Conservation (phyloP, 805 yeast species). For the Metschnikowia proteae region DNA sequence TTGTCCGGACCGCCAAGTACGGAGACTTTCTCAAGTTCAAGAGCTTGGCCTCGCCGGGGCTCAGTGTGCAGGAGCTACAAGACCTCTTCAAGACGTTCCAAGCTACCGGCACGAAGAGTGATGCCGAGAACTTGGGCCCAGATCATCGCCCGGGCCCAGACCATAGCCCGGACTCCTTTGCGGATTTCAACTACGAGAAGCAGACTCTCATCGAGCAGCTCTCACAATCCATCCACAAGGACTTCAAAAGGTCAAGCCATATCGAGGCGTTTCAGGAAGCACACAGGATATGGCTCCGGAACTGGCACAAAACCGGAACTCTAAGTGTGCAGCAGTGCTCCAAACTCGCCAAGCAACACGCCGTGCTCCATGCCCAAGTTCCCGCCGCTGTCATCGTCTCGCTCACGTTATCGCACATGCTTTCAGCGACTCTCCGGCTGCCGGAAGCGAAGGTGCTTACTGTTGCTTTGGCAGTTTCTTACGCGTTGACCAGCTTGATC, state of each 20-base stretch:
- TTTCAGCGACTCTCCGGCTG: conserved; percentile 20
- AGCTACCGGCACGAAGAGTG: no score
- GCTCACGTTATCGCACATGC: conserved; percentile 18
- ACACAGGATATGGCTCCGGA: conserved; percentile 1
- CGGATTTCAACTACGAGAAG: conserved; percentile 20
- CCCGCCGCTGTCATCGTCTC: conserved; percentile 17
- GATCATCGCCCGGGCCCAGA: not conserved
- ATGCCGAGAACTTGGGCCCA: no score
- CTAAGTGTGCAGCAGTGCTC: not conserved
- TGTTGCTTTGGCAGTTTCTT: conserved; percentile 11
- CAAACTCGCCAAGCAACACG: not conserved
- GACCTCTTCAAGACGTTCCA: not conserved
- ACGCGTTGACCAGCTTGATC: conserved; percentile 2
- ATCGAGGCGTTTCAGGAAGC: not conserved
- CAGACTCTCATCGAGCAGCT: conserved; percentile 30
- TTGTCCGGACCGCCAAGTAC: not conserved
- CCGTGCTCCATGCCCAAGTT: conserved; percentile 10
- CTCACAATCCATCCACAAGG: conserved; percentile 11
- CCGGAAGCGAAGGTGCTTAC: conserved; percentile 17
- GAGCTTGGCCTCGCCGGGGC: not conserved
- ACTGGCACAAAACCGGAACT: not conserved
- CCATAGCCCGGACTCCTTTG: not conserved
- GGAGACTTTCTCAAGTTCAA: not conserved
- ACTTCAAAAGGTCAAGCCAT: not conserved
- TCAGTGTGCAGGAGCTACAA: not conserved